A percentile compares a stretch with the other conserved stretches of the same genome.
Evolutionary conservation across 2,329 filamentous ascomycete species (phyloP).

Genomic region (Scedosporium dehoogii): DNA sequence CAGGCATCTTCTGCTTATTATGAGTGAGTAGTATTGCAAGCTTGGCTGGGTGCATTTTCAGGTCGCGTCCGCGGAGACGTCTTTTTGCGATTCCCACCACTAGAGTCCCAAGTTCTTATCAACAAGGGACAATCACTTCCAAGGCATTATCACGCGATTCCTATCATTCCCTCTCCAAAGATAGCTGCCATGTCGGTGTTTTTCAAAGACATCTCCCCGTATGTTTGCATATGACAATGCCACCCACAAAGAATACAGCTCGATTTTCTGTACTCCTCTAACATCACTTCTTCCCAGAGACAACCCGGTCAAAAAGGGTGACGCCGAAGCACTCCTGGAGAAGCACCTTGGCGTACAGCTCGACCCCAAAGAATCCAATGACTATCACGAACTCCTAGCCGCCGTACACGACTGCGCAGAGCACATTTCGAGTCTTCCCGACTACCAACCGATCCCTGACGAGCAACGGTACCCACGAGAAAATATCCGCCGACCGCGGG

Average conservation of each 20-base stretch:
- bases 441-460: conserved; percentile 34
- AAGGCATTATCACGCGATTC: not conserved
- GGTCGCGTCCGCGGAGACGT: too few relatives aligned
- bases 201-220: conserved; percentile 27
- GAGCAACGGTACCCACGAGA: conserved; percentile 32
- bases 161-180: not conserved
- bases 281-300: conserved; percentile 13
- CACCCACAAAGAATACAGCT: not conserved
- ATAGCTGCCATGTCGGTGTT: conserved; percentile 24
- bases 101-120: not conserved
- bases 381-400: conserved; percentile 37
- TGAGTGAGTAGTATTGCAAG: too few relatives aligned
- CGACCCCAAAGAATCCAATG: conserved; percentile 24
- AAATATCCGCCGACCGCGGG: conserved; percentile 27
- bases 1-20: too few relatives aligned
- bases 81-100: too few relatives aligned
- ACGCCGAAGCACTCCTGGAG: conserved; percentile 24
- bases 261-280: not conserved
- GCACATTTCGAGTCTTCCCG: conserved; percentile 29
- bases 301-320: conserved; percentile 30
- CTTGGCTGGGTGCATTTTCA: too few relatives aligned
- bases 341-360: conserved; percentile 25
- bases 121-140: not conserved
- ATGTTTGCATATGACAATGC: conserved; percentile 8
- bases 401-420: conserved; percentile 42